Conservation (phyloP, 2,329 filamentous ascomycete species). For the Alternaria arborescens region DNA sequence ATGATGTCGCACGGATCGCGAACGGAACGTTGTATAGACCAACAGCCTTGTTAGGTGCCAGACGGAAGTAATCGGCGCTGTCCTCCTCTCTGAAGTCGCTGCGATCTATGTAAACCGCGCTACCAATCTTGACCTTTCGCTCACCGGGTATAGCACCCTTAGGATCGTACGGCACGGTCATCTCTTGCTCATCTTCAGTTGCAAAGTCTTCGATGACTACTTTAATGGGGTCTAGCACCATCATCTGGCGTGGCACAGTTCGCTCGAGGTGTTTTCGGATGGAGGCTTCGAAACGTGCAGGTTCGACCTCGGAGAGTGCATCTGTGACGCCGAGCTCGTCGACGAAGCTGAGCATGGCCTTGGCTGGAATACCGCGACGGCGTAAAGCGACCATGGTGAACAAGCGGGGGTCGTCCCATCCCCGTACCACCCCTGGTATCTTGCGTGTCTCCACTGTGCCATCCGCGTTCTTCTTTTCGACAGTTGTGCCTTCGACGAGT, state of each 20-base stretch:
- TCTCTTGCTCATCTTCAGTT: slow-evolving; percentile 71
- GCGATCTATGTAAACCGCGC: slow-evolving; percentile 84
- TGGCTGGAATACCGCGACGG: slow-evolving; percentile 84
- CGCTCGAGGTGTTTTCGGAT: slow-evolving; percentile 87
- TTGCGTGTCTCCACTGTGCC: slow-evolving; percentile 50
- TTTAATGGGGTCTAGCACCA: slow-evolving; percentile 84
- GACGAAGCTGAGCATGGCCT: slow-evolving; percentile 87
- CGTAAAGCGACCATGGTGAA: slow-evolving; percentile 87
- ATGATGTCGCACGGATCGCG: slow-evolving; percentile 73
- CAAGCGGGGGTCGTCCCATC: slow-evolving; percentile 90
- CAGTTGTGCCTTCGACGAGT: slow-evolving; percentile 72
- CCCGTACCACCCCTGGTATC: slow-evolving; percentile 70
- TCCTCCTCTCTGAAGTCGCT: slow-evolving; percentile 79
- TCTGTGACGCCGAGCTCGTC: slow-evolving; percentile 93
- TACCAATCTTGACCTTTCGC: slow-evolving; percentile 72
- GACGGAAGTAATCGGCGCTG: slow-evolving; percentile 77
- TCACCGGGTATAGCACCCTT: slow-evolving; percentile 70
- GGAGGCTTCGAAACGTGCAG: slow-evolving; percentile 82
- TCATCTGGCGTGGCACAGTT: slow-evolving; percentile 87
- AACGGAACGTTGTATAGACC: slow-evolving; percentile 76
- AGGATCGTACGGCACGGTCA: slow-evolving; percentile 80
- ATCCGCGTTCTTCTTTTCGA: slow-evolving; percentile 56
- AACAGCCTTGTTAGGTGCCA: slow-evolving; percentile 77
- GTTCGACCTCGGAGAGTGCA: slow-evolving; percentile 78
- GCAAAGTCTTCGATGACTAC: slow-evolving; percentile 81